Conservation (phyloP, 73 alveolate genomes). For the Tetrahymena borealis region DNA sequence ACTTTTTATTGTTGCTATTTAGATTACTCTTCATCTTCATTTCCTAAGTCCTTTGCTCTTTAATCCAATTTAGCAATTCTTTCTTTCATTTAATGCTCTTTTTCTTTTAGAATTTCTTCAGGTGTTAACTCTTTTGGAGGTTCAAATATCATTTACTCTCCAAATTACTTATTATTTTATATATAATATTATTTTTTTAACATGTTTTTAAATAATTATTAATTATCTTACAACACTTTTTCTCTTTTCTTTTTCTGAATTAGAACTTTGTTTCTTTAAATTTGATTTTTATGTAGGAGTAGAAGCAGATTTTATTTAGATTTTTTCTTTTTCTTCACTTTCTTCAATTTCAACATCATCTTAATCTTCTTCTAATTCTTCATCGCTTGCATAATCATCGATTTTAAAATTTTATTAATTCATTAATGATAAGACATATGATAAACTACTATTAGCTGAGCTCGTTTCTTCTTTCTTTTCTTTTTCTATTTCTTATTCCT, state of each 20-base stretch:
- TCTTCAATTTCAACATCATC: neutral
- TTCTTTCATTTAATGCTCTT: neutral
- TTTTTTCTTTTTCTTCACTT: neutral
- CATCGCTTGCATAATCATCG: neutral
- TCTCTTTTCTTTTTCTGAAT: neutral
- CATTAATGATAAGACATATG: neutral
- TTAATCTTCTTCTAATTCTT: neutral
- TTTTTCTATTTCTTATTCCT: neutral
- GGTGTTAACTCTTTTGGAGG: neutral
- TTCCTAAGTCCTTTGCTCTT: neutral
- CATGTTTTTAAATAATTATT: neutral
- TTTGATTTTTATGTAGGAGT: neutral
- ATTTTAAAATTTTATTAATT: neutral
- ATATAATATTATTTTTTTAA: neutral
- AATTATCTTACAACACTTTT: neutral
- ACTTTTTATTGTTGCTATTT: neutral
- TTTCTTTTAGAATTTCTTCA: neutral
- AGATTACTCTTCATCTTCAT: neutral
- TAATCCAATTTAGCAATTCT: neutral
- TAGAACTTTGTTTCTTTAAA: neutral
- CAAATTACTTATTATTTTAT: neutral
- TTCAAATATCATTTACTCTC: neutral
- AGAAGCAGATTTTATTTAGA: neutral
- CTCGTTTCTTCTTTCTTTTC: neutral
- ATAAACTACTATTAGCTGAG: neutral